phyloP scores from a whole-genome alignment of 305 asterid species.

The Fraxinus greggii region DNA sequence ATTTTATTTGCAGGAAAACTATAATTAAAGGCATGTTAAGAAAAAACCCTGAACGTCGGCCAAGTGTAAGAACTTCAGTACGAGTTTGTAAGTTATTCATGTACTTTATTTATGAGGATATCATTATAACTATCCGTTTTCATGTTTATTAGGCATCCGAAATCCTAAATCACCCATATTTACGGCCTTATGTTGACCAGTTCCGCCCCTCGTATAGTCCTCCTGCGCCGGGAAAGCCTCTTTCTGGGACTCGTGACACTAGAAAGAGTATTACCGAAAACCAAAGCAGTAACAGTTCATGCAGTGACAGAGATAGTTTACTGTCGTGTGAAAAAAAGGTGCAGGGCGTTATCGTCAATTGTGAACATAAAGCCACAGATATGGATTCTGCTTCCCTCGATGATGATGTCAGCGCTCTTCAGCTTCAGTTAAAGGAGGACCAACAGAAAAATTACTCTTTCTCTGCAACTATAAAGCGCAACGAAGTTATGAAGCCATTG shows the following conservation, averaged over 20 bases:
- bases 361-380: slow-evolving; percentile 45
- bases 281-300: slow-evolving; percentile 89
- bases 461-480: slow-evolving; percentile 31
- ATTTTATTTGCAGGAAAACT: slow-evolving; percentile 56
- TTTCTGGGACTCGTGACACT: slow-evolving; percentile 32
- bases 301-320: slow-evolving; percentile 81
- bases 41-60: slow-evolving; percentile 95
- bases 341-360: slow-evolving; percentile 31
- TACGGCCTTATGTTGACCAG: slow-evolving; percentile 74
- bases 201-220: slow-evolving; percentile 58
- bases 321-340: slow-evolving; percentile 52
- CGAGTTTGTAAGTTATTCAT: slow-evolving; percentile 6
- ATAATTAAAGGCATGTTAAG: slow-evolving; percentile 94
- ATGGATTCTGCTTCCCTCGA: slow-evolving; percentile 42
- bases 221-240: slow-evolving; percentile 48
- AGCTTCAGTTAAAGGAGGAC: slow-evolving; percentile 31
- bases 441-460: slow-evolving; percentile 30
- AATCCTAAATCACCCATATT: slow-evolving; percentile 82
- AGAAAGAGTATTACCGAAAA: slow-evolving; percentile 69
- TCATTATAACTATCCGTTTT: slow-evolving; percentile 14
- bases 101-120: neutral
- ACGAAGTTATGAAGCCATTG: slow-evolving; percentile 36
- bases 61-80: slow-evolving; percentile 63
- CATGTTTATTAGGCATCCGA: slow-evolving; percentile 72
- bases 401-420: slow-evolving; percentile 37